Evolutionary conservation across 768 basidiomycete genomes (phyloP), one percentile per base, ranked within the genome.

Genomic region (Trametes cubensis): DNA sequence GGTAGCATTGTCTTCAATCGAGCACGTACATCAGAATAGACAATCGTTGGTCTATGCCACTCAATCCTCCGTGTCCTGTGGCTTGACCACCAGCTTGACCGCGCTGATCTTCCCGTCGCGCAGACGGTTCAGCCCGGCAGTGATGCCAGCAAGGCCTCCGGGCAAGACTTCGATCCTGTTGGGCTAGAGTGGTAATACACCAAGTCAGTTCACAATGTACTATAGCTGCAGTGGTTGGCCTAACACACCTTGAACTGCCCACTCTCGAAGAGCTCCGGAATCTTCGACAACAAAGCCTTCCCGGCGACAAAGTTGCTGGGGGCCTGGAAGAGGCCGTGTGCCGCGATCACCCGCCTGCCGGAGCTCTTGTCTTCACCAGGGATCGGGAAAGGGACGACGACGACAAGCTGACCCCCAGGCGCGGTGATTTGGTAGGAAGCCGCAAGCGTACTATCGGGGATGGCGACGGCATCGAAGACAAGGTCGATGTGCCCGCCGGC

Each of bases 81-180:
- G 81, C 55, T 71, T 77, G 1, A 61, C 77, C 8, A 83, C 72
- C 38, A 83, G 63, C 66, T 83, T 83, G n/a, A 62, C 67, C 2
- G 77, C 82, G 17, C 77, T 80, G 25, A 81, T 71, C 58, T 77
- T 58, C 6, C 75, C 72, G 3, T 65, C 61, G 65, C 68, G 68
- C 68, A 83, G 45, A 62, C 69, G 67, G 42, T 75, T 70, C 38
- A 83, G 62, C 1, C 78, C 80, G 6, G 54, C 71, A 0, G 58
- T 46, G 8, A 83, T 72, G 8, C 75, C 81, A 13, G 63, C 55
- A 6, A 83, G 71, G 2, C 82, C 82, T 23, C 69, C 67, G 0
- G 76, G 73, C 13, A 83, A 66, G 18, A 81, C 68, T 63, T 83
- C 77, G 2, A 75, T 62, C 25, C 71, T 72, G 66, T 78, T 81